Percentiles rank a stretch among this genome's conserved stretches.
phyloP scores from a whole-genome alignment of 2,329 filamentous ascomycete species.

The Fusarium heterosporum region DNA sequence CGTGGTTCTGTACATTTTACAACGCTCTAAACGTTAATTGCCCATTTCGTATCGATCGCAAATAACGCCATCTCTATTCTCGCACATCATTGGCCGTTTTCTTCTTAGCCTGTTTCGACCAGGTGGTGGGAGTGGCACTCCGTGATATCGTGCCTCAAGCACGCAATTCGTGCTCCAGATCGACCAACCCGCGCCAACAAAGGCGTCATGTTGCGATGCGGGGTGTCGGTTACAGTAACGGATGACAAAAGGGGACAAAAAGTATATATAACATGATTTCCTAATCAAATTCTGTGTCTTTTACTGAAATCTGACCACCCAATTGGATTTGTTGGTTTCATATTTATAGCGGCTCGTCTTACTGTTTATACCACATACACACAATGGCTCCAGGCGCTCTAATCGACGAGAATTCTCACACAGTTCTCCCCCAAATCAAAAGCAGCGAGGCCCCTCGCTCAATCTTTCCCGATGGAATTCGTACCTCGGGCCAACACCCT shows the following conservation, averaged over 20 bases:
- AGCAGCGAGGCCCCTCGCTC: slow-evolving; percentile 44
- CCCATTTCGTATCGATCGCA: neutral
- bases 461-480: slow-evolving; percentile 61
- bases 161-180: slow-evolving; percentile 41
- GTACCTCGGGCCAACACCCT: slow-evolving; percentile 76
- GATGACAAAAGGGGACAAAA: slow-evolving; percentile 9
- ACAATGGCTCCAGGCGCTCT: slow-evolving; percentile 46
- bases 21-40: neutral
- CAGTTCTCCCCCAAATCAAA: slow-evolving; percentile 39
- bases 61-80: slow-evolving; percentile 32
- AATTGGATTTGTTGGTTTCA: slow-evolving; percentile 8
- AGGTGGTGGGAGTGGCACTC: slow-evolving; percentile 41
- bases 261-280: slow-evolving; percentile 31
- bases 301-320: neutral
- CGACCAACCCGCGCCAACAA: slow-evolving; percentile 23
- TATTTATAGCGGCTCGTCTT: neutral
- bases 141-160: slow-evolving; percentile 45
- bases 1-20: slow-evolving; percentile 3
- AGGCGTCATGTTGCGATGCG: slow-evolving; percentile 43
- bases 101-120: slow-evolving; percentile 18
- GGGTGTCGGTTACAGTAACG: slow-evolving; percentile 31
- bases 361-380: neutral
- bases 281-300: neutral
- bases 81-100: slow-evolving; percentile 14
- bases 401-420: slow-evolving; percentile 33